Conservation (phyloP, 2,329 filamentous ascomycete genomes). For the Xylariaceae sp. region DNA sequence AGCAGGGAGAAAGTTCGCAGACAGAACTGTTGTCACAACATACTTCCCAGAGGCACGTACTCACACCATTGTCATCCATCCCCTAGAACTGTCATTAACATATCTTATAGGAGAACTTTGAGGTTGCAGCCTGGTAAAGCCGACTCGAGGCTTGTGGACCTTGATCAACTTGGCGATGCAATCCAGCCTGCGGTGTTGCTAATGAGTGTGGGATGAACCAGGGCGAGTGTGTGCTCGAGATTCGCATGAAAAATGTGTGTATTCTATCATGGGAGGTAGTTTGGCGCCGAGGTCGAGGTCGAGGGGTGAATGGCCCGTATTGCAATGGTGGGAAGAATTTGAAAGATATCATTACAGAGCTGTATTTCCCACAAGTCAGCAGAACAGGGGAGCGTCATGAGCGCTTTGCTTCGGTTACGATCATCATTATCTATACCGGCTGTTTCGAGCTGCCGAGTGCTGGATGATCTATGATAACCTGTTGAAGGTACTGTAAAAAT, state of each 20-base stretch:
- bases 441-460: background rate
- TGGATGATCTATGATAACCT: background rate
- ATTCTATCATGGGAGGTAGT: constrained; percentile 14
- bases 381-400: background rate
- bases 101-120: constrained; percentile 76
- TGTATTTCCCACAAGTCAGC: background rate
- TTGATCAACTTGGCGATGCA: constrained; percentile 10
- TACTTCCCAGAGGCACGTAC: constrained; percentile 82
- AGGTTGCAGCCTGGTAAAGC: constrained; percentile 76
- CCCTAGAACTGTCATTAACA: constrained; percentile 29
- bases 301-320: background rate
- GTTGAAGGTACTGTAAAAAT: background rate
- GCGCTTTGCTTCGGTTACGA: background rate
- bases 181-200: background rate
- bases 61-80: background rate
- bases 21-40: constrained; percentile 92
- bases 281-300: background rate
- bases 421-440: background rate
- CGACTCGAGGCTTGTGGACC: constrained; percentile 2
- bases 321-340: constrained; percentile 3
- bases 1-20: constrained; percentile 91
- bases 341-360: background rate
- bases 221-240: constrained; percentile 6
- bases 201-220: constrained; percentile 1
- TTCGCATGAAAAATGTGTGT: constrained; percentile 18